Conservation (phyloP, 2,329 filamentous ascomycete genomes). For the Huntiella decipiens region DNA sequence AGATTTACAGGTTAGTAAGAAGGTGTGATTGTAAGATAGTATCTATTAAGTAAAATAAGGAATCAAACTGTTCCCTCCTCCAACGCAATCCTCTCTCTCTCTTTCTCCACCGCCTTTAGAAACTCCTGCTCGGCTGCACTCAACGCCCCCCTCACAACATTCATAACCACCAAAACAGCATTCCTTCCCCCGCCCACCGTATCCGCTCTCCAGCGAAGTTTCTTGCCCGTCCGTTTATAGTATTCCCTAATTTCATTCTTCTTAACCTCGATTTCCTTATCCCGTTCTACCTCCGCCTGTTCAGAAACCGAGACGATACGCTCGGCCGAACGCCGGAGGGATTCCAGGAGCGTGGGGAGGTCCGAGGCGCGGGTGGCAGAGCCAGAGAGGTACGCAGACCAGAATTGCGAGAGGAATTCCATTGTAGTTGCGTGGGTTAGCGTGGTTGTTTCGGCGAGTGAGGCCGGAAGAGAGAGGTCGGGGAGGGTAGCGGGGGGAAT, state of each 20-base stretch:
- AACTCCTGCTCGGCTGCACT: slow-evolving; percentile 54
- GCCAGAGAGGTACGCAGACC: slow-evolving; percentile 77
- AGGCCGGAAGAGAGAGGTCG: slow-evolving; percentile 36
- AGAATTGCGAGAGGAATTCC: slow-evolving; percentile 96
- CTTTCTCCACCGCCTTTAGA: slow-evolving; percentile 48
- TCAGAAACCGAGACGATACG: slow-evolving; percentile 65
- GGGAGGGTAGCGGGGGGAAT: slow-evolving; percentile 21
- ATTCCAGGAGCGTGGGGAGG: slow-evolving; percentile 64
- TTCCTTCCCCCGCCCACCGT: slow-evolving; percentile 55
- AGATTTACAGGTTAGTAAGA: slow-evolving; percentile 25
- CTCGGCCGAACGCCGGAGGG: slow-evolving; percentile 54
- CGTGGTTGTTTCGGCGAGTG: slow-evolving; percentile 36
- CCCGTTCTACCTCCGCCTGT: slow-evolving; percentile 58
- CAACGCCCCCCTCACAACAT: slow-evolving; percentile 53
- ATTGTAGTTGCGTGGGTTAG: slow-evolving; percentile 79
- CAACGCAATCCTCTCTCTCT: slow-evolving; percentile 23
- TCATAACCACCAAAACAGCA: slow-evolving; percentile 58
- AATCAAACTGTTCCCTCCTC: not conserved
- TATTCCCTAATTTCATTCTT: slow-evolving; percentile 54
- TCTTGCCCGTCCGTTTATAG: slow-evolving; percentile 54
- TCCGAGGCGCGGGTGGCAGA: slow-evolving; percentile 65
- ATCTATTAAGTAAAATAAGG: not conserved
- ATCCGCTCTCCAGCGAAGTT: slow-evolving; percentile 47
- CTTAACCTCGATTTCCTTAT: slow-evolving; percentile 43
- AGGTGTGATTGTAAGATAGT: not conserved